Percentiles rank a stretch among this genome's conserved stretches.
Conservation (phyloP, 164 flowering plant species). For the Piper betle region DNA sequence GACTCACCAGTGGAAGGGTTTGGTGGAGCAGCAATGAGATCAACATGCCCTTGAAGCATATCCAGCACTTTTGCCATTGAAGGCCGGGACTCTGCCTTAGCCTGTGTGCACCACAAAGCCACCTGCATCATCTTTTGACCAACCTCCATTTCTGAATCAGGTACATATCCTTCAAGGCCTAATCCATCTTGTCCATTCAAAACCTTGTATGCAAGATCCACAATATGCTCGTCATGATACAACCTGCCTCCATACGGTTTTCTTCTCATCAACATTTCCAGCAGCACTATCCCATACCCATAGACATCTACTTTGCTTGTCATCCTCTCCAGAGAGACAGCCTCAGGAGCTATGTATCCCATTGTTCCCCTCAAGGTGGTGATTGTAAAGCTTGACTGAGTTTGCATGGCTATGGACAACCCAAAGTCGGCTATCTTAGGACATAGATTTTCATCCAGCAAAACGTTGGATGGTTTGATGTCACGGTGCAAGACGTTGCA, state of each 20-base stretch:
- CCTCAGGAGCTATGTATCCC: conserved; percentile 9
- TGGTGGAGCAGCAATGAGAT: too few relatives aligned
- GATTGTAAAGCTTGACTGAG: not conserved
- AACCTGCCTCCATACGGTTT: not conserved
- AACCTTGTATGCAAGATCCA: conserved; percentile 1
- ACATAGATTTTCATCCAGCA: conserved; percentile 3
- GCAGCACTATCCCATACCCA: conserved; percentile 7
- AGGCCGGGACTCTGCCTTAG: conserved; percentile 1
- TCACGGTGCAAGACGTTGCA: conserved; percentile 5
- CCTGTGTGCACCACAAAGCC: conserved; percentile 8
- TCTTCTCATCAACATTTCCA: conserved; percentile 8
- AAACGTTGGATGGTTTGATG: conserved; percentile 7
- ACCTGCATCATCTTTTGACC: conserved; percentile 5
- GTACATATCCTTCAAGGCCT: not conserved
- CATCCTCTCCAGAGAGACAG: not conserved
- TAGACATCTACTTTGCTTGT: conserved; percentile 8
- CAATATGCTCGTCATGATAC: conserved; percentile 1
- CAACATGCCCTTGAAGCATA: conserved; percentile 1
- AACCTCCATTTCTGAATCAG: not conserved
- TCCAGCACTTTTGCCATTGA: conserved; percentile 5
- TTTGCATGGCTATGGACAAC: not conserved
- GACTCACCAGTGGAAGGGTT: too few relatives aligned
- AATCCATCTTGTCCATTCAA: not conserved
- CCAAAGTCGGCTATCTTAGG: conserved; percentile 13
- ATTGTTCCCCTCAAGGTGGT: not conserved